These are phyloP conservation scores for Termitomyces sp. DNA, from an alignment of 768 basidiomycete genomes.

Conservation along the genomic window DNA sequence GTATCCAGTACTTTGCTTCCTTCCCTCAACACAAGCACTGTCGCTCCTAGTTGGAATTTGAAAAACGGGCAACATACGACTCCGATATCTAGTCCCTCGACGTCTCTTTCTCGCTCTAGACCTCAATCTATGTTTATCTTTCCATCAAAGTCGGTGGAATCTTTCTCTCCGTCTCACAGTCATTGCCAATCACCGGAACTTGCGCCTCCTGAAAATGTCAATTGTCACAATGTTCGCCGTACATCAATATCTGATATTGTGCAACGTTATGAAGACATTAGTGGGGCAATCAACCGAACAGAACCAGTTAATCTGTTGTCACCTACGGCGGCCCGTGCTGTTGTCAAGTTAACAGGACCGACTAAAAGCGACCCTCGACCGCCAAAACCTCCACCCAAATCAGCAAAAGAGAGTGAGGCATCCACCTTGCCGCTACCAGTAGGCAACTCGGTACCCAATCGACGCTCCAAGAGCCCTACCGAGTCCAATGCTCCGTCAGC, in stretches of 20 bases:
- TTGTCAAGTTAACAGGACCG: slow-evolving; percentile 6
- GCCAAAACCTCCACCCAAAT: slow-evolving; percentile 1
- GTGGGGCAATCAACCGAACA: slow-evolving; percentile 28
- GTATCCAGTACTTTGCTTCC: slow-evolving; percentile 10
- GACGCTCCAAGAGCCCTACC: slow-evolving; percentile 8
- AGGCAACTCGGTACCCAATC: slow-evolving; percentile 4
- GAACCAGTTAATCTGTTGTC: slow-evolving; percentile 23
- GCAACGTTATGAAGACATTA: slow-evolving; percentile 72
- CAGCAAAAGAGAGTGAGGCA: slow-evolving; percentile 6
- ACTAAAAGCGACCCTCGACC: slow-evolving; percentile 11
- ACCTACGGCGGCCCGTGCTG: slow-evolving; percentile 22
- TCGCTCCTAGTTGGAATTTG: neutral
- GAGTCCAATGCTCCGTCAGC: neutral
- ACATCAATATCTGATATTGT: slow-evolving; percentile 88
- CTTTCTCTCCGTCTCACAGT: slow-evolving; percentile 17
- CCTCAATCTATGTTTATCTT: slow-evolving; percentile 83
- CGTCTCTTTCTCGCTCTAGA: slow-evolving; percentile 45
- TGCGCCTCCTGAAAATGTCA: slow-evolving; percentile 41
- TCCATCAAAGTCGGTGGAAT: slow-evolving; percentile 47
- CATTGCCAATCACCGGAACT: slow-evolving; percentile 28
- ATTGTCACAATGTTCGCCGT: slow-evolving; percentile 43
- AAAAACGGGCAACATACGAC: neutral
- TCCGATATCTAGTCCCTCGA: slow-evolving; percentile 12
- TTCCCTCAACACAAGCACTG: neutral
- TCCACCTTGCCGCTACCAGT: slow-evolving; percentile 2